phyloP scores from a whole-genome alignment of 1,139 yeast species.

The Diutina catenulata region DNA sequence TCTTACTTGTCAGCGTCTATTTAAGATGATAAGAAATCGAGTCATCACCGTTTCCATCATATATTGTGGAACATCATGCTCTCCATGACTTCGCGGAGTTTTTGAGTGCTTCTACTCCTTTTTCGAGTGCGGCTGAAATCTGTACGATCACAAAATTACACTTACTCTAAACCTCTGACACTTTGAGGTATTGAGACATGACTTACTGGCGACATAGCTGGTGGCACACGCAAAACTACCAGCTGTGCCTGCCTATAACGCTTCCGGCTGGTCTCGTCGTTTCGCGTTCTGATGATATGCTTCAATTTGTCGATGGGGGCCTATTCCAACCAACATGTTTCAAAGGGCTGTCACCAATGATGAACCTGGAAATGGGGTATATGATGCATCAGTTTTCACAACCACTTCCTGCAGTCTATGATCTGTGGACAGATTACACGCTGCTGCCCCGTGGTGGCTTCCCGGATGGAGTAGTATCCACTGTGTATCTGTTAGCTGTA shows the following conservation, averaged over 20 bases:
- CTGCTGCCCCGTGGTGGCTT: slow-evolving; percentile 29
- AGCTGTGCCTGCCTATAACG: slow-evolving; percentile 20
- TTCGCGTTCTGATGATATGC: slow-evolving; percentile 16
- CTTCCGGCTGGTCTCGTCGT: slow-evolving; percentile 26
- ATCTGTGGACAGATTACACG: slow-evolving; percentile 32
- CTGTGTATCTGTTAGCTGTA: slow-evolving; percentile 49
- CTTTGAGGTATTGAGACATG: too few species aligned
- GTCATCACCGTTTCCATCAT: too few species aligned
- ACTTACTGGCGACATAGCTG: slow-evolving; percentile 29
- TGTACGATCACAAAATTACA: too few species aligned
- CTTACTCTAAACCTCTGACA: too few species aligned
- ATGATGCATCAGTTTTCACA: slow-evolving; percentile 16
- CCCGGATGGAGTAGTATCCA: slow-evolving; percentile 46
- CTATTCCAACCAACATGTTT: slow-evolving; percentile 27
- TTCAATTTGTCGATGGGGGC: slow-evolving; percentile 15
- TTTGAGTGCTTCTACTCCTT: too few species aligned
- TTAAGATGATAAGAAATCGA: too few species aligned
- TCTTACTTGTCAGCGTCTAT: too few species aligned
- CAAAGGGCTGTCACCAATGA: slow-evolving; percentile 25
- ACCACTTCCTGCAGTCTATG: slow-evolving; percentile 26
- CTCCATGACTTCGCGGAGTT: too few species aligned
- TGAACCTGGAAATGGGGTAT: slow-evolving; percentile 28
- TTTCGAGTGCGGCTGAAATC: too few species aligned
- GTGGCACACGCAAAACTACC: slow-evolving; percentile 16
- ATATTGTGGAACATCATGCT: too few species aligned